Base-by-base conservation (phyloP, 257 asterid species). In the Misopates orontium region DNA sequence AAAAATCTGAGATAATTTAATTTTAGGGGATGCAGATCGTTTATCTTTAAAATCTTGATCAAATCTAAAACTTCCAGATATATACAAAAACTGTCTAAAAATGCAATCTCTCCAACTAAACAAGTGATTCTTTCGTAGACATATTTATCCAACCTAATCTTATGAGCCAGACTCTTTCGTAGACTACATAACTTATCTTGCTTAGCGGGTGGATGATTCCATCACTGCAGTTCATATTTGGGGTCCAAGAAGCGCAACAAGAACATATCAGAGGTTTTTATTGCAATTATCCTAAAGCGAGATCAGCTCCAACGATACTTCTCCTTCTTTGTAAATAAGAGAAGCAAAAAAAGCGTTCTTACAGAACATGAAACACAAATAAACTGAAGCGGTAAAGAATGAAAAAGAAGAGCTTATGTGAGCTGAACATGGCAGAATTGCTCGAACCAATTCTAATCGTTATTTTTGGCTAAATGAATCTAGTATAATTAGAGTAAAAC, bases 381-480 rank as follows among this genome's bases (percentile, higher is more conserved):
- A n/a, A n/a, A n/a, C n/a, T 49, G 36, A 67, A 70, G 25, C n/a
- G 72, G 63, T 61, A 71, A 53, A 64, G 64, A 56, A 62, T 4
- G 5, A 13, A 18, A 10, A 59, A 51, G 19, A 18, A 24, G 50
- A 58, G 45, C 54, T 54, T 48, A 23, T 19, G 79, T 9, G 49
- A 62, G 23, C 62, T 28, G 36, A 28, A 3, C 3, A 64, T 66
- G 74, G 57, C 72, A 70, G 79, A 67, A 64, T 42, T 73, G 71
- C 60, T 69, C 67, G 71, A 67, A 67, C 16, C 4, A 48, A 53
- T 40, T 47, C 4, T 64, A 25, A 44, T 28, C 22, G 24, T 4
- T 56, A 14, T 23, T 69, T n/a, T n/a, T n/a, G n/a, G n/a, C n/a
- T 50, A 32, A 19, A 15, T 25, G 41, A 16, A 42, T 67, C 42